Evolutionary conservation across 2,329 filamentous ascomycete species (phyloP).

Genomic region (Pleurostoma richardsiae): DNA sequence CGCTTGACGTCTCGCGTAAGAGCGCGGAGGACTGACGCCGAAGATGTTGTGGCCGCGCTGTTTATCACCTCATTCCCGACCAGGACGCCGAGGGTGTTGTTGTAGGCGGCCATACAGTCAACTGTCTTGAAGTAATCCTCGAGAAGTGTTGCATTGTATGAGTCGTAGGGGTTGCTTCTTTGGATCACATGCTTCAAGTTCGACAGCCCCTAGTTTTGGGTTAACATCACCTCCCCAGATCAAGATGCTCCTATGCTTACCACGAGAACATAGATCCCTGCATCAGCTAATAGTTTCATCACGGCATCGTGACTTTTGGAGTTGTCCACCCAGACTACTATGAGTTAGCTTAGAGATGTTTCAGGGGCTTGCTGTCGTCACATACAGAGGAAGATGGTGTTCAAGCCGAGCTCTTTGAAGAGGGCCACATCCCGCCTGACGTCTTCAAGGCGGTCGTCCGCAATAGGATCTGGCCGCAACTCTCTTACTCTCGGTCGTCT

Average conservation of each 20-base stretch:
- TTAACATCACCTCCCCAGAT: neutral
- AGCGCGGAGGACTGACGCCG: constrained; percentile 14
- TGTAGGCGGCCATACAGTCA: constrained; percentile 17
- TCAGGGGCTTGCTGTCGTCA: neutral
- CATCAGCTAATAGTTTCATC: constrained; percentile 8
- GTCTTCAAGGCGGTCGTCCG: constrained; percentile 12
- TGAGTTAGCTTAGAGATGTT: constrained; percentile 3
- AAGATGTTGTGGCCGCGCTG: constrained; percentile 2
- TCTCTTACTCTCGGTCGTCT: neutral
- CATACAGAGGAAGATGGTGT: constrained; percentile 18
- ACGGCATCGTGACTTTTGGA: constrained; percentile 4
- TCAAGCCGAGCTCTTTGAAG: constrained; percentile 17
- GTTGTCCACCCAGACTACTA: constrained; percentile 5
- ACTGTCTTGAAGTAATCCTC: constrained; percentile 14
- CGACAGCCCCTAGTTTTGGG: constrained; percentile 8
- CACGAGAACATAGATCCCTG: constrained; percentile 18
- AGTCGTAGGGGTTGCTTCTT: constrained; percentile 5
- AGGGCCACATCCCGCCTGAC: constrained; percentile 14
- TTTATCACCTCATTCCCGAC: constrained; percentile 14
- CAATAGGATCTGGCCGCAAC: constrained; percentile 8
- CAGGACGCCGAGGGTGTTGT: constrained; percentile 20
- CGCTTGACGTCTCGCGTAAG: constrained; percentile 18
- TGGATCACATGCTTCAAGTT: constrained; percentile 1
- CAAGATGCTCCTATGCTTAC: constrained; percentile 8
- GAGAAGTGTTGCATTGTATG: constrained; percentile 12